Evolutionary conservation across 2,329 filamentous ascomycete genomes (phyloP).

Genomic region (Colletotrichum sp.): DNA sequence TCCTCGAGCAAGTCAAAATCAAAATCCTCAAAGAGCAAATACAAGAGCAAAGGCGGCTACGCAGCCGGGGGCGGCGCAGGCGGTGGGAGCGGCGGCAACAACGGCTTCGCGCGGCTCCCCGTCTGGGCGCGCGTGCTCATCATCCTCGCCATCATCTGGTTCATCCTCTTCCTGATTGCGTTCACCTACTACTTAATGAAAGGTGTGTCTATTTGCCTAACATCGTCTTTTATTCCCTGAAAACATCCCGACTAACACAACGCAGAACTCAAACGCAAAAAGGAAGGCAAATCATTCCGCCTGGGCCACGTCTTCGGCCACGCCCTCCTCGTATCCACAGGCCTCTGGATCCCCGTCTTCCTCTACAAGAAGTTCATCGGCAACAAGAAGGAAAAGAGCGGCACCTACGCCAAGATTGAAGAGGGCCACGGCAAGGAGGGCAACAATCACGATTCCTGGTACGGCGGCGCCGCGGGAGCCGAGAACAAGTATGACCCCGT

Average conservation of each 20-base stretch:
- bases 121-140: constrained; percentile 21
- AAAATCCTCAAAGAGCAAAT: neutral
- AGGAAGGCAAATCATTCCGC: constrained; percentile 18
- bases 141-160: constrained; percentile 17
- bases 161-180: neutral
- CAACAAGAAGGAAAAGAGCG: neutral
- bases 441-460: neutral
- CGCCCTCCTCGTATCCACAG: constrained; percentile 15
- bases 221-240: no score
- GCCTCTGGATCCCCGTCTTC: constrained; percentile 26
- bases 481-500: constrained; percentile 11
- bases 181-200: neutral
- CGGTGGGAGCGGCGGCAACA: neutral
- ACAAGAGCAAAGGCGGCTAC: constrained; percentile 5
- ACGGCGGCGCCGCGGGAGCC: neutral
- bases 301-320: constrained; percentile 8
- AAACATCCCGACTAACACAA: neutral
- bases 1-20: neutral
- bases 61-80: neutral
- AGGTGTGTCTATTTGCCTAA: neutral
- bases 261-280: constrained; percentile 18
- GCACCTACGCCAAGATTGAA: constrained; percentile 21
- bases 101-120: constrained; percentile 8
- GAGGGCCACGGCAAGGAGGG: constrained; percentile 6
- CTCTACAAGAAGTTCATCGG: constrained; percentile 27